Percentiles rank a stretch among this genome's conserved stretches.
Evolutionary conservation across 345 rosid species (phyloP).

Genomic region (Dipteronia sinensis): DNA sequence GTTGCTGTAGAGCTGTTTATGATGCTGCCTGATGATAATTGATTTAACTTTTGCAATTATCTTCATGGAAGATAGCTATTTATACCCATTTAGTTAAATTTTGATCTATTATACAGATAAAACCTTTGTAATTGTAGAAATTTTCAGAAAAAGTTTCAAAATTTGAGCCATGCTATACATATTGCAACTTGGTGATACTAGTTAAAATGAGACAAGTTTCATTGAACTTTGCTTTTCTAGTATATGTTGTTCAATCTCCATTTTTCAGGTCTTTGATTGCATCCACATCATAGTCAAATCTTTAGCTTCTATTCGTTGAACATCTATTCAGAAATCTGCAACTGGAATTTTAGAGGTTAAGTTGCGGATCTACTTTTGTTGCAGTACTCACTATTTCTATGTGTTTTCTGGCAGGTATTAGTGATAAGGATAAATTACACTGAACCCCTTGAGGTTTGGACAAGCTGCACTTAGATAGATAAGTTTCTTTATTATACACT

Average conservation of each 20-base stretch:
- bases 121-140: background rate
- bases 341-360: background rate
- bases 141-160: background rate
- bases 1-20: background rate
- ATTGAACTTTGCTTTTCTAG: background rate
- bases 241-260: background rate
- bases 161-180: background rate
- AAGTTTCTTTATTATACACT: too few relatives aligned
- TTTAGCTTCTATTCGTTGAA: background rate
- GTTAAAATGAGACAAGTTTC: background rate
- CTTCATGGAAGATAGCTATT: too few relatives aligned
- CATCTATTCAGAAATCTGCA: background rate
- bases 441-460: too few relatives aligned
- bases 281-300: background rate
- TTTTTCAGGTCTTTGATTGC: too few relatives aligned
- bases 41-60: background rate
- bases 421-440: too few relatives aligned
- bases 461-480: too few relatives aligned
- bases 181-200: background rate
- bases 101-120: too few relatives aligned
- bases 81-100: background rate
- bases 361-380: background rate
- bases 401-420: constrained; percentile 55
- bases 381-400: background rate
- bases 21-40: background rate